Evolutionary conservation across 1,284 basidiomycete genomes (phyloP), one percentile per base, ranked within the genome.

Genomic region (Leccinum fuscescens): DNA sequence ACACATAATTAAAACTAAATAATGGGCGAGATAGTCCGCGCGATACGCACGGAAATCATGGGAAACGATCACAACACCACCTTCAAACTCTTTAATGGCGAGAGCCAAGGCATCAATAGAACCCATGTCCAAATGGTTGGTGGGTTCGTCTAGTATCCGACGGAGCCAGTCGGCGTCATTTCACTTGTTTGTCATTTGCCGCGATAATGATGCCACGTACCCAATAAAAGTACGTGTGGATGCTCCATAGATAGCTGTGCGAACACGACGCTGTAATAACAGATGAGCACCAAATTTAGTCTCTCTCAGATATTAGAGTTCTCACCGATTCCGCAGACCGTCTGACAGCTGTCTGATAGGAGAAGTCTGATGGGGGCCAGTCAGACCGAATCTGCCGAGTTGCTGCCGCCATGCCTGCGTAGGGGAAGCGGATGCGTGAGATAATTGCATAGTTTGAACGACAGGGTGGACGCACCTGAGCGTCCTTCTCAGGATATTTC

Each of bases 61-160:
- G 52, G 94, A 96, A 65, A 97, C 94, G 71, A 97, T 96, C 64
- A 97, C 96, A 55, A 98, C 97, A 74, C 96, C 96, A 63, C 97
- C 96, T 72, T 94, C 90, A 74, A 95, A 99, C 73, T 93, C 93
- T 79, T 97, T 97, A 82, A 99, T 98, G 55, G 96, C 96, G 33
- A 78, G 76, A 5, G 96, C 96, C 50, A 99, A 84, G 4, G 97
- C 95, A 75, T 98, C 96, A 75, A 98, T 98, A 17, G 94, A 96
- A 61, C 83, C 86, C 92, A 96, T 95, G 74, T 96, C 94, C 82
- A 94, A 84, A 76, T 96, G 94, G 76, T 96, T 96, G 35, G 94
- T 96, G 49, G 94, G 94, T 75, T 93, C 92, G 72, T 92, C 89
- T 83, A 35, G 33, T 14, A 67, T 64, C 49, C 55, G 61, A 55